Conservation (phyloP, 2,329 filamentous ascomycete species). For the Aaosphaeria pasadenensis region DNA sequence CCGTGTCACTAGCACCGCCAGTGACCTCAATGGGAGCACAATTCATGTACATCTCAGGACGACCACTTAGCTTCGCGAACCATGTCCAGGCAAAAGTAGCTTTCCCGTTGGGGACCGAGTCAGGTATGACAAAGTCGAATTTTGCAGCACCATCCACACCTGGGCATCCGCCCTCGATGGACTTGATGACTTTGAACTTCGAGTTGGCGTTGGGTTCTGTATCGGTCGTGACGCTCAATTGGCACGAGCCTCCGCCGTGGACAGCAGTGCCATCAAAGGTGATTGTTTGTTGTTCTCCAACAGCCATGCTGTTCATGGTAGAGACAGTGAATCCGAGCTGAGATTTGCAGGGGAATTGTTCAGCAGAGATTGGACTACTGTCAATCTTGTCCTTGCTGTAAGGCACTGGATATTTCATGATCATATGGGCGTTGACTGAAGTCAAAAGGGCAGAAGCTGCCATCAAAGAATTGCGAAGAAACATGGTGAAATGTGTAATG, state of each 20-base stretch:
- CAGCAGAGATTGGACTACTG: conserved; percentile 62
- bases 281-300: conserved; percentile 62
- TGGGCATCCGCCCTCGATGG: conserved; percentile 83
- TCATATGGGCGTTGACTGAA: conserved; percentile 69
- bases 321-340: conserved; percentile 28
- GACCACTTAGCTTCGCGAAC: conserved; percentile 77
- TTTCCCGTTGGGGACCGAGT: conserved; percentile 73
- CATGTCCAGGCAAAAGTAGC: conserved; percentile 89
- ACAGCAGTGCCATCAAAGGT: conserved; percentile 69
- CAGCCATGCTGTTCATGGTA: conserved; percentile 49
- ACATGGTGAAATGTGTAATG: conserved; percentile 35
- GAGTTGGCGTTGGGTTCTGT: conserved; percentile 54
- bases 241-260: conserved; percentile 90
- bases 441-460: conserved; percentile 53
- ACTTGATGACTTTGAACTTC: conserved; percentile 85
- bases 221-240: conserved; percentile 70
- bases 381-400: conserved; percentile 51
- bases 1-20: conserved; percentile 48
- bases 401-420: conserved; percentile 66
- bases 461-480: conserved; percentile 52
- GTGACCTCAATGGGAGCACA: conserved; percentile 73
- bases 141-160: conserved; percentile 28
- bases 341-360: conserved; percentile 71
- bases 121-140: background rate
- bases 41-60: conserved; percentile 96